phyloP scores from a whole-genome alignment of 257 asterid species.

The Capsicum chinense region DNA sequence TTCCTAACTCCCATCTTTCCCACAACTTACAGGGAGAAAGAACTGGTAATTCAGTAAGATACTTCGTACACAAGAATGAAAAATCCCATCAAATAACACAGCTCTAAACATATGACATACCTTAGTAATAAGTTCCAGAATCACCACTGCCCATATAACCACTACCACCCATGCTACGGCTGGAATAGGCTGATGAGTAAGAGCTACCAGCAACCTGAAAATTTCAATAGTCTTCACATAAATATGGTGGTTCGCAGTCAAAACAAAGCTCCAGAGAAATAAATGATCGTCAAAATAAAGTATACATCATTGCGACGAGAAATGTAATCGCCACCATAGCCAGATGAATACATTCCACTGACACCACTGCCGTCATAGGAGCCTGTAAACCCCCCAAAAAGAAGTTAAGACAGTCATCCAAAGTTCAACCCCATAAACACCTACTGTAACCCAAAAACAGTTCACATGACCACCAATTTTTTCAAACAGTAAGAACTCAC shows the following conservation, averaged over 20 bases:
- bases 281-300: background rate
- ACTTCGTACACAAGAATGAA: background rate
- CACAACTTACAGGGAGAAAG: background rate
- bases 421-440: background rate
- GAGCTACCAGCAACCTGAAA: constrained; percentile 86
- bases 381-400: constrained; percentile 50
- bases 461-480: background rate
- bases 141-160: constrained; percentile 83
- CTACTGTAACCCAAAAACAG: background rate
- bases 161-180: constrained; percentile 76
- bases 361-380: constrained; percentile 79
- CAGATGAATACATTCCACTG: constrained; percentile 85
- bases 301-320: constrained; percentile 85
- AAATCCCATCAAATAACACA: constrained; percentile 13
- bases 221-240: constrained; percentile 10
- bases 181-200: constrained; percentile 77
- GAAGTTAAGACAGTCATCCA: background rate
- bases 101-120: constrained; percentile 30
- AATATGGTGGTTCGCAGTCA: constrained; percentile 19
- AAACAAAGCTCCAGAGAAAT: background rate
- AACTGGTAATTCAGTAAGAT: constrained; percentile 5
- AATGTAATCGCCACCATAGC: constrained; percentile 74
- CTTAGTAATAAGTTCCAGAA: constrained; percentile 91
- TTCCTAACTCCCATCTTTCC: constrained; percentile 8
- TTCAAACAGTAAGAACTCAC: constrained; percentile 42